Evolutionary conservation across 495 filamentous ascomycete species (phyloP), one percentile per base, ranked within the genome.

Genomic region (Chaetomidium leptoderma): DNA sequence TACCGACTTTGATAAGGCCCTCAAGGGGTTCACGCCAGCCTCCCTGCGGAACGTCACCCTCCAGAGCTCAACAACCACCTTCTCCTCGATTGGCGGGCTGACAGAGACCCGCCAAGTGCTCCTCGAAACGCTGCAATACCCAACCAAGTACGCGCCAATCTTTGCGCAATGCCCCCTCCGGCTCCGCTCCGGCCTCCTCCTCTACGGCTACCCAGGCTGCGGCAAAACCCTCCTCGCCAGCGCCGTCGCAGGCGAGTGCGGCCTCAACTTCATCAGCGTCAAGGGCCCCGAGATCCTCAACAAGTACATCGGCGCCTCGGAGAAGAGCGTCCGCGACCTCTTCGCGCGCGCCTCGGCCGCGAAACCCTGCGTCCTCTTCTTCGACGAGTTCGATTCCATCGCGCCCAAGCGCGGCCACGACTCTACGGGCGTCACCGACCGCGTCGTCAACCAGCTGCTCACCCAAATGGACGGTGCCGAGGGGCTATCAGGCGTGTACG

Each of bases 401-500:
- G 93, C 93, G 2, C 95, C 93, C 7, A 97, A 97, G 76, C 84
- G 93, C 72, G 93, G 95, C 0, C 95, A 97, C 66, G 95, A 97
- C 63, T 91, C 86, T 9, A 97, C 95, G 0, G 93, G 95, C 47
- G 93, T 98, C 27, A 97, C 95, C 0, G 95, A 97, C 69, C 84
- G 93, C n/a, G 93, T 98, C 2, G 93, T 98, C 62, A 97, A 97
- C 67, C 95, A 97, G 76, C 83, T 98, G 44, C 77, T 98, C 9
- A 98, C 93, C 5, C 95, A 97, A 72, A 98, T 98, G 95, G 93
- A 98, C 66, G 93, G 93, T 66, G 95, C 95, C 2, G 95, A 98
- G 68, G 93, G 95, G 17, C 73, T 97, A 6, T 88, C 85, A 0
- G 95, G 95, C 0, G 93, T 98, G 2, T 97, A 97, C 64, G 93